Percentiles rank a stretch among this genome's conserved stretches.
Evolutionary conservation across 225 moss, liverwort and hornwort species (phyloP).

Genomic region (Antitrichia curtipendula): DNA sequence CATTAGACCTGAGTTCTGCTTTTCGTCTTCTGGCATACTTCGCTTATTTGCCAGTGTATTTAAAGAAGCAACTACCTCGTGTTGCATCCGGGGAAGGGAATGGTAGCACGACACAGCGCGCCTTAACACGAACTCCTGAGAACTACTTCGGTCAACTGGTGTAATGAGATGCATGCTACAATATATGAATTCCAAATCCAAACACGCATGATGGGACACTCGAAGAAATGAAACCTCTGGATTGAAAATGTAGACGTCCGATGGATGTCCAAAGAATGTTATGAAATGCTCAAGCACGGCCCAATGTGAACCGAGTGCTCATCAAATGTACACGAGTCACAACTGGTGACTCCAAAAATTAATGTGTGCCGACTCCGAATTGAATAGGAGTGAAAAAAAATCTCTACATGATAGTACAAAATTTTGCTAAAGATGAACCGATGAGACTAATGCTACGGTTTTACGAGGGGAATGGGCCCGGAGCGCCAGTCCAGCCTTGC

Average conservation of each 20-base stretch:
- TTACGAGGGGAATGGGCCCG: neutral
- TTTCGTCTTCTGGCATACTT: rapidly evolving
- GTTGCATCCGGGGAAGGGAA: neutral
- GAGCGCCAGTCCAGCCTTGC: neutral
- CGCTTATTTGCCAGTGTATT: neutral
- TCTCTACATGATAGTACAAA: neutral
- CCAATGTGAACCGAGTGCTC: neutral
- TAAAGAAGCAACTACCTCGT: neutral
- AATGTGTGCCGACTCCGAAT: neutral
- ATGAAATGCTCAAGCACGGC: neutral
- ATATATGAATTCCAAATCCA: neutral
- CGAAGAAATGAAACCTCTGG: neutral
- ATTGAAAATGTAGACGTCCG: neutral
- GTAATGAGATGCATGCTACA: neutral
- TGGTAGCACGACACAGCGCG: neutral
- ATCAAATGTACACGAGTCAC: neutral
- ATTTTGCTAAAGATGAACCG: neutral
- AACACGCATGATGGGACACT: neutral
- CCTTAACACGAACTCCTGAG: too few species aligned
- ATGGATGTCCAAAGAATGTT: neutral
- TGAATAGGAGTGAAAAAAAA: neutral
- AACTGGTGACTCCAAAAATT: neutral
- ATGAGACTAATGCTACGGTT: too few species aligned
- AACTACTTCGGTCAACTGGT: neutral
- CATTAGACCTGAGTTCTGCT: too few species aligned